Conservation (phyloP, 139 green algal species). For the Pycnococcus provasolii region DNA sequence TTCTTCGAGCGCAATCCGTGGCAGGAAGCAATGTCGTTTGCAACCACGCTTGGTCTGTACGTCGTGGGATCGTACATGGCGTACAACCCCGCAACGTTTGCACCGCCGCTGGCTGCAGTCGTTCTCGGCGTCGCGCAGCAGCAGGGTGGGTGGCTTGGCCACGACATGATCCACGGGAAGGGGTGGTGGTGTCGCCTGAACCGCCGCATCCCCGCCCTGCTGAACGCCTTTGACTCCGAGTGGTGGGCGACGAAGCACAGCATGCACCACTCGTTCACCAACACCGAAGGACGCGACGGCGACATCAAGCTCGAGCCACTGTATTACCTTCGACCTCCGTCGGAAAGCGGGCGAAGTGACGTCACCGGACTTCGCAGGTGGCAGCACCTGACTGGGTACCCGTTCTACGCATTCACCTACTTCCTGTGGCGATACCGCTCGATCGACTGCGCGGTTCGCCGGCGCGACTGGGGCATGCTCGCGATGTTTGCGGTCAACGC, state of each 20-base stretch:
- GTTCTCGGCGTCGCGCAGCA: slow-evolving; percentile 19
- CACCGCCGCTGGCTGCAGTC: slow-evolving; percentile 1
- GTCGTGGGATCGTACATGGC: slow-evolving; percentile 2
- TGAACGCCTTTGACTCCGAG: slow-evolving; percentile 17
- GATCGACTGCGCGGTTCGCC: neutral
- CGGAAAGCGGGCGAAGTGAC: slow-evolving; percentile 7
- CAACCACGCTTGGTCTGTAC: slow-evolving; percentile 6
- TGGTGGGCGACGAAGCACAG: slow-evolving; percentile 28
- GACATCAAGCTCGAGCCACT: slow-evolving; percentile 27
- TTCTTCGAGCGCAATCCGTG: slow-evolving; percentile 18
- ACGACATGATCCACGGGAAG: slow-evolving; percentile 26
- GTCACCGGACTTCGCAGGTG: slow-evolving; percentile 2
- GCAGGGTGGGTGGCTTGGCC: slow-evolving; percentile 23
- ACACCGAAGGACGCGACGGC: slow-evolving; percentile 12
- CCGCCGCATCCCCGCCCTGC: neutral
- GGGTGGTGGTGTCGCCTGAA: slow-evolving; percentile 24
- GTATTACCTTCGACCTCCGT: slow-evolving; percentile 9
- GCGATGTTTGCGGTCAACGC: slow-evolving; percentile 10
- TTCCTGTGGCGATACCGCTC: slow-evolving; percentile 15
- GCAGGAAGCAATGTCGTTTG: slow-evolving; percentile 6
- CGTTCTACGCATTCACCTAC: slow-evolving; percentile 25
- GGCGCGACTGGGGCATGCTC: slow-evolving; percentile 16
- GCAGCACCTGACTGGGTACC: slow-evolving; percentile 26
- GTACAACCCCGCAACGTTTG: neutral
- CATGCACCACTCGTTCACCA: slow-evolving; percentile 30